Evolutionary conservation across 1,284 basidiomycete genomes (phyloP), one percentile per base, ranked within the genome.

Genomic region (Puccinia hordei): DNA sequence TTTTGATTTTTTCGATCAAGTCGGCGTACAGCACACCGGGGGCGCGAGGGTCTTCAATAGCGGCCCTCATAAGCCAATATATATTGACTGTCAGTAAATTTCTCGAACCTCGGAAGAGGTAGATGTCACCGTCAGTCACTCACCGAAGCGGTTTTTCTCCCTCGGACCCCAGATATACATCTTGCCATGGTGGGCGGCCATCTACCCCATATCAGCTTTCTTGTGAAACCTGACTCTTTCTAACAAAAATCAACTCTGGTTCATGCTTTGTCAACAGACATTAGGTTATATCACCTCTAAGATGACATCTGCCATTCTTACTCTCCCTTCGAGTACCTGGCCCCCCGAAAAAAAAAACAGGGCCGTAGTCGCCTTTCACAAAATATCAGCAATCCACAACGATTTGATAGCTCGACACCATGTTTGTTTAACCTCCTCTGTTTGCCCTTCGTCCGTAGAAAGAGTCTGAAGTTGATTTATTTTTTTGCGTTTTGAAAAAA

Each of bases 1-100:
- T 9, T 78, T 78, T 59, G 75, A 78, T 51, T 78, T 78, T 69
- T 78, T 78, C 35, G 65, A 78, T 59, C 61, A 59, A 55, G 53
- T 78, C 12, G 75, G 65, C 19, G 30, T 59, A 35, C 75, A 78
- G 51, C 75, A 78, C 41, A 59, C 53, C 55, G 75, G 75, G 9
- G 75, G 75, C 3, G 63, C 30, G 19, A 78, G 75, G 51, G 75
- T 78, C 13, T 78, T 69, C 22, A 69, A 22, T 9, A 27, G 8
- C 3, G 73, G 73, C 24, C 24, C 8, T 19, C 57, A 78, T 17
- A 78, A 59, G 33, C 75, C 75, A 9, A 35, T 78, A 57, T 78
- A 51, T 22, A 55, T 78, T 55, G 75, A 78, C 53, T 78, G 75
- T 78, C 15, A 69, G 75, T 69, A 27, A 44, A 55, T 38, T 38